Base-by-base conservation (phyloP, 257 asterid genomes). In the Solanum sitiens region DNA sequence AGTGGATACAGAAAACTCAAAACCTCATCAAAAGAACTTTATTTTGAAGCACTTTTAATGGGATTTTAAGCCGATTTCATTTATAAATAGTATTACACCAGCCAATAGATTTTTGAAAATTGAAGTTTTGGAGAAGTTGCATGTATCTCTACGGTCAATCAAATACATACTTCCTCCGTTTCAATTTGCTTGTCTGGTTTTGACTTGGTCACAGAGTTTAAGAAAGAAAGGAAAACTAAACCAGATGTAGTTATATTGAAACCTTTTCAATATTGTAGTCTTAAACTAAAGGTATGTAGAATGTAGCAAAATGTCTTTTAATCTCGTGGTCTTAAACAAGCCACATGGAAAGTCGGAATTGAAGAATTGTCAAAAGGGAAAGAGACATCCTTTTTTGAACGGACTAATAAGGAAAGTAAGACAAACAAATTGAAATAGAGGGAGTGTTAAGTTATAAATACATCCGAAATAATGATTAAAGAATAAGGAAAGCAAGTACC, bases 401-500 rank as follows among this genome's bases (percentile, higher is more conserved):
- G 9, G 73, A 25, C 20, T 67, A 1, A 12, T 25, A 67, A 67
- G 37, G 35, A 25, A 67, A 67, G 37, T 25, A 67, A 25, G 35
- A 12, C 1, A 67, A 67, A 12, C 4, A 67, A 67, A n/a, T 65
- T n/a, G 33, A 11, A n/a, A n/a, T 2, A n/a, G 18, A 65, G 71
- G 33, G 71, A 1, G 32, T 63, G 16, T 65, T 45, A 89, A 8
- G 42, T 21, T 37, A 37, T 18, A 33, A 37, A 68, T 45, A 82
- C 50, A 77, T 70, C 6, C 40, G 39, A 85, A 50, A 61, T 16
- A 32, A 47, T 80, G 11, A 47, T 47, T 80, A 80, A 42, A 75
- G 86, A 88, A 87, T 40, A 53, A 82, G 83, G 76, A 89, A 87
- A 89, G 20, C 18, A 75, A 30, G 68, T 74, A 95, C 99, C 99